A percentile compares a stretch with the other conserved stretches of the same genome.
These are phyloP conservation scores for Santalum album DNA, from an alignment of 164 flowering plant genomes.

Conservation along the genomic window DNA sequence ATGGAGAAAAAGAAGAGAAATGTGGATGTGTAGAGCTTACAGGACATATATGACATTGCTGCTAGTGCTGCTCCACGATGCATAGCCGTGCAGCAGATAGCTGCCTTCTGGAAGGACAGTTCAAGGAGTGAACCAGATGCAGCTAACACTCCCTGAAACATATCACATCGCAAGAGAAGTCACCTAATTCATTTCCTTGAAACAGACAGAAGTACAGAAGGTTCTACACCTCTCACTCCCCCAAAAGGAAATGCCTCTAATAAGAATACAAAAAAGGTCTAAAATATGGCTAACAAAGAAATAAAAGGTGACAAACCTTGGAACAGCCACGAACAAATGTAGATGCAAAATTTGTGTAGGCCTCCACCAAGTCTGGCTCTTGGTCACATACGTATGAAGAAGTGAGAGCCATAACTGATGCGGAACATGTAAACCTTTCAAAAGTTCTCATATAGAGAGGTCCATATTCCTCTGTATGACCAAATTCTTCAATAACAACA, in stretches of 20 bases:
- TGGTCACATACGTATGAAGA: slow-evolving; percentile 97
- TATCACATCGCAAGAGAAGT: slow-evolving; percentile 3
- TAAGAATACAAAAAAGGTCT: background rate
- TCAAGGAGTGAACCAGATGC: slow-evolving; percentile 74
- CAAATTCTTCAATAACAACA: slow-evolving; percentile 81
- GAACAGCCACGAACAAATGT: slow-evolving; percentile 57
- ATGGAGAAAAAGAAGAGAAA: background rate
- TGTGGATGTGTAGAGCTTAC: slow-evolving; percentile 35
- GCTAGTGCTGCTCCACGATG: slow-evolving; percentile 98
- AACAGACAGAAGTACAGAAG: background rate
- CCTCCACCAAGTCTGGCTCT: slow-evolving; percentile 96
- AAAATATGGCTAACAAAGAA: background rate
- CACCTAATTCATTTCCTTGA: background rate
- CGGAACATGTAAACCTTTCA: slow-evolving; percentile 71
- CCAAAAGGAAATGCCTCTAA: background rate
- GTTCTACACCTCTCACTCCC: too few species aligned
- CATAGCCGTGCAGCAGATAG: slow-evolving; percentile 96
- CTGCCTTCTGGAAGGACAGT: slow-evolving; percentile 87
- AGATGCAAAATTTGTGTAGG: slow-evolving; percentile 73
- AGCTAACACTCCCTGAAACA: slow-evolving; percentile 64
- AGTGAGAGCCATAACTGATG: slow-evolving; percentile 74
- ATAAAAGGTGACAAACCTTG: slow-evolving; percentile 38
- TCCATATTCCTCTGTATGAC: slow-evolving; percentile 82
- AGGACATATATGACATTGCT: slow-evolving; percentile 91
- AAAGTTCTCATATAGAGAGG: slow-evolving; percentile 62